A percentile compares a stretch with the other conserved stretches of the same genome.
Evolutionary conservation across 148 eudicot species (phyloP).

Genomic region (Camellia japonica): DNA sequence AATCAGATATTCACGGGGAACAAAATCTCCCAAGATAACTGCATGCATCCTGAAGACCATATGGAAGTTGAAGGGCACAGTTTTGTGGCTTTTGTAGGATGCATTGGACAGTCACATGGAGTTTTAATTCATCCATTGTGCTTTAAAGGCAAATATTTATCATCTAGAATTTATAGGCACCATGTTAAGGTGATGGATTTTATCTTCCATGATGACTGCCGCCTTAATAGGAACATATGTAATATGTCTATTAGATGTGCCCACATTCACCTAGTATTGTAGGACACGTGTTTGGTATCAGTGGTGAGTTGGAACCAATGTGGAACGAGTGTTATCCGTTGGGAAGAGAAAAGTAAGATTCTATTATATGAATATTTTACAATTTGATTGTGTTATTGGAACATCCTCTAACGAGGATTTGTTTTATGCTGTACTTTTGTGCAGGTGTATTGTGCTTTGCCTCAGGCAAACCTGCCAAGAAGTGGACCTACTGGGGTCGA

Average conservation of each 20-base stretch:
- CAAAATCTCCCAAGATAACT: neutral
- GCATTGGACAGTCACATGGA: too few relatives aligned
- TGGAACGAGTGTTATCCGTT: neutral
- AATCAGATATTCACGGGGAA: neutral
- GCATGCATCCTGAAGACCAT: neutral
- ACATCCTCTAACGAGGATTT: neutral
- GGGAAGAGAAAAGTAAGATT: neutral
- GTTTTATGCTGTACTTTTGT: slow-evolving; percentile 7
- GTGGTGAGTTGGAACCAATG: neutral
- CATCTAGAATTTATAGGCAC: neutral
- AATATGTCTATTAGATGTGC: neutral
- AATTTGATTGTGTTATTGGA: neutral
- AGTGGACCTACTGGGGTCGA: slow-evolving; percentile 97
- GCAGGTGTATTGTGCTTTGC: slow-evolving; percentile 94
- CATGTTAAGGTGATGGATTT: neutral
- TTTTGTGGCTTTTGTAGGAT: too few relatives aligned
- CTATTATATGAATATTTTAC: neutral
- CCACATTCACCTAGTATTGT: neutral
- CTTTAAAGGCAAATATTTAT: neutral
- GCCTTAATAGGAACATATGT: neutral
- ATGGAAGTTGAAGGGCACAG: too few relatives aligned
- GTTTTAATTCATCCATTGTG: neutral
- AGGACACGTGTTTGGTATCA: neutral
- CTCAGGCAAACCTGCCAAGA: slow-evolving; percentile 92
- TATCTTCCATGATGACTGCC: too few relatives aligned